These are phyloP conservation scores for Xylaria sp. DNA, from an alignment of 2,329 filamentous ascomycete genomes.

Conservation along the genomic window DNA sequence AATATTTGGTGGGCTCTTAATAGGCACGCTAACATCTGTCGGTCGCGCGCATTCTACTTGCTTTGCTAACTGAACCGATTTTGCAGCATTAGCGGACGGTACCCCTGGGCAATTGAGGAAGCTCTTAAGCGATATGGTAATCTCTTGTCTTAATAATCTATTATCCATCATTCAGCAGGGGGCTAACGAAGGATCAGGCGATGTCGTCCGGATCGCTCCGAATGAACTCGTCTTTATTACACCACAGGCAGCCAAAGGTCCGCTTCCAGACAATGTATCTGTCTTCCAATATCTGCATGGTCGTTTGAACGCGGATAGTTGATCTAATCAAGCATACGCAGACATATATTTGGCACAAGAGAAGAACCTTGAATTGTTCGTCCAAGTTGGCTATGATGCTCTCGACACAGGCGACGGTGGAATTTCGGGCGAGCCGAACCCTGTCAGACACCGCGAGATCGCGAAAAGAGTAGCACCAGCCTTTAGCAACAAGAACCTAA, in stretches of 20 bases:
- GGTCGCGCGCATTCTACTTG: conserved; percentile 10
- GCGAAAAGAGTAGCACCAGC: conserved; percentile 36
- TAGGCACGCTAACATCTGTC: conserved; percentile 17
- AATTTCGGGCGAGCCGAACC: conserved; percentile 37
- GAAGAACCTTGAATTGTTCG: conserved; percentile 33
- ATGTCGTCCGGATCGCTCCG: conserved; percentile 29
- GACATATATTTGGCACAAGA: conserved; percentile 32
- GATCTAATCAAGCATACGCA: conserved; percentile 18
- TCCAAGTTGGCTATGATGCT: conserved; percentile 33
- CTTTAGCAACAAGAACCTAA: conserved; percentile 33
- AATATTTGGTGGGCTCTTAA: conserved; percentile 25
- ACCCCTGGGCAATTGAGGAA: conserved; percentile 29
- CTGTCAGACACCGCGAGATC: conserved; percentile 33
- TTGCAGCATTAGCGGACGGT: conserved; percentile 24
- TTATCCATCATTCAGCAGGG: not conserved
- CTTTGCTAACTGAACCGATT: not conserved
- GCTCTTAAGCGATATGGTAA: conserved; percentile 27
- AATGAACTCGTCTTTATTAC: conserved; percentile 32
- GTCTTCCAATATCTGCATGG: not conserved
- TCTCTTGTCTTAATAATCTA: not conserved
- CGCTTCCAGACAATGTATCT: not conserved
- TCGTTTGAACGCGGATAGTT: not conserved
- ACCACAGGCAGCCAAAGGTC: conserved; percentile 31
- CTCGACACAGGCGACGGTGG: conserved; percentile 35
- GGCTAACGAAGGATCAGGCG: conserved; percentile 22